These are phyloP conservation scores for Yamadazyma spencermartinsiae DNA, from an alignment of 1,139 yeast genomes.

Conservation along the genomic window DNA sequence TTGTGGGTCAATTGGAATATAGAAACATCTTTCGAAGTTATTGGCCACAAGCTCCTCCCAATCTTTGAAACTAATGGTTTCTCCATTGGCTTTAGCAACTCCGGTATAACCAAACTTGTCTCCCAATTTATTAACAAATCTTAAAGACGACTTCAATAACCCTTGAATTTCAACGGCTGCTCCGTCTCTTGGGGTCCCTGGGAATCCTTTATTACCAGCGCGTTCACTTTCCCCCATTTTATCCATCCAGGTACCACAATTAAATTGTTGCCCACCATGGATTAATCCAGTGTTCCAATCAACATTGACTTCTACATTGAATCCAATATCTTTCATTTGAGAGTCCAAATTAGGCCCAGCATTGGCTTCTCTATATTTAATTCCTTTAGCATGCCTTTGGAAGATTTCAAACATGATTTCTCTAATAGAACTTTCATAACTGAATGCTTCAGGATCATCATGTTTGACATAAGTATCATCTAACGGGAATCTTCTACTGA, in stretches of 20 bases:
- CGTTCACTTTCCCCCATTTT: conserved; percentile 93
- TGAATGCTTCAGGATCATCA: conserved; percentile 75
- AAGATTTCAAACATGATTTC: conserved; percentile 83
- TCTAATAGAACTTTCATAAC: conserved; percentile 64
- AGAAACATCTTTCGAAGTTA: conserved; percentile 78
- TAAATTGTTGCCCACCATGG: conserved; percentile 88
- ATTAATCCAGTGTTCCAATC: conserved; percentile 90
- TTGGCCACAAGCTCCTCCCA: conserved; percentile 74
- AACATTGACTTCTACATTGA: conserved; percentile 74
- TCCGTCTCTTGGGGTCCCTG: conserved; percentile 98
- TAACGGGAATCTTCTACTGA: conserved; percentile 82
- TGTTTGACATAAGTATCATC: conserved; percentile 77
- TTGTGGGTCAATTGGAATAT: conserved; percentile 62
- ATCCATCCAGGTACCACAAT: conserved; percentile 99
- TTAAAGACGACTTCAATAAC: conserved; percentile 73
- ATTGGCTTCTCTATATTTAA: conserved; percentile 88
- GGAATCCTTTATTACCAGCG: conserved; percentile 85
- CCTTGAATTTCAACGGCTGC: conserved; percentile 95
- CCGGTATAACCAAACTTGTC: conserved; percentile 52
- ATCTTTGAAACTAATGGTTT: conserved; percentile 48
- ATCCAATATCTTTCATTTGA: conserved; percentile 92
- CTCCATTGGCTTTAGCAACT: conserved; percentile 61
- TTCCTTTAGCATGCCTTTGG: conserved; percentile 83
- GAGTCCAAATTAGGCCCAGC: conserved; percentile 88
- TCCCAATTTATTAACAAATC: conserved; percentile 67